Evolutionary conservation across 164 flowering plant genomes (phyloP).

Genomic region (Cinnamomum micranthum): DNA sequence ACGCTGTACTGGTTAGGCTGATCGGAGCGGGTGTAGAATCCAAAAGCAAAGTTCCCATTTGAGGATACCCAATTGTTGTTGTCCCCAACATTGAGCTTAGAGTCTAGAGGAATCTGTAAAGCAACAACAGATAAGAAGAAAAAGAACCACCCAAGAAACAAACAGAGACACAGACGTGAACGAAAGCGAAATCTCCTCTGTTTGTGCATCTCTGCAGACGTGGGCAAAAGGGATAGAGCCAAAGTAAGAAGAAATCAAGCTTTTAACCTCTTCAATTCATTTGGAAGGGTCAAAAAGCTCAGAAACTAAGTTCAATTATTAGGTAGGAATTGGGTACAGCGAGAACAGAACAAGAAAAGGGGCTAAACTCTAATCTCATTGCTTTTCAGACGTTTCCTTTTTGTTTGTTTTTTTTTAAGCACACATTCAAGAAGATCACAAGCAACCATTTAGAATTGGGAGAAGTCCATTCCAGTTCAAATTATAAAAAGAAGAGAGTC

Average conservation of each 20-base stretch:
- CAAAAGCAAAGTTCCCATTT: slow-evolving; percentile 61
- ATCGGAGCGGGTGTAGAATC: slow-evolving; percentile 44
- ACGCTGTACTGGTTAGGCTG: slow-evolving; percentile 38
- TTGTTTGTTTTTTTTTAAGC: not conserved
- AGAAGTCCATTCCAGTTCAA: not conserved
- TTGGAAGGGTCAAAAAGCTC: not conserved
- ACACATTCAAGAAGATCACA: slow-evolving; percentile 1
- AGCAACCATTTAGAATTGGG: slow-evolving; percentile 7
- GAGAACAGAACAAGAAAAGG: not conserved
- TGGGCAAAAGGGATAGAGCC: slow-evolving; percentile 3
- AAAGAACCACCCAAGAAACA: not conserved
- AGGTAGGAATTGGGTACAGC: slow-evolving; percentile 10
- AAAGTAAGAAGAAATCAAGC: not conserved
- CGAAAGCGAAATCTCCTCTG: slow-evolving; percentile 1
- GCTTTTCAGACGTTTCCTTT: not conserved
- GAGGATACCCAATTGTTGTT: slow-evolving; percentile 57
- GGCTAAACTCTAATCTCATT: slow-evolving; percentile 10
- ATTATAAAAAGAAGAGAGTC: slow-evolving; percentile 21
- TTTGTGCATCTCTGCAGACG: slow-evolving; percentile 26
- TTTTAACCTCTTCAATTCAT: slow-evolving; percentile 1
- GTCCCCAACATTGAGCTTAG: slow-evolving; percentile 41
- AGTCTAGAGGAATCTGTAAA: slow-evolving; percentile 49
- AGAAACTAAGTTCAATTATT: not conserved
- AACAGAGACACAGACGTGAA: slow-evolving; percentile 14
- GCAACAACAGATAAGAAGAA: slow-evolving; percentile 24